Evolutionary conservation across 805 yeast species (phyloP), one percentile per base, ranked within the genome.

Genomic region (Kodamaea kakaduensis): DNA sequence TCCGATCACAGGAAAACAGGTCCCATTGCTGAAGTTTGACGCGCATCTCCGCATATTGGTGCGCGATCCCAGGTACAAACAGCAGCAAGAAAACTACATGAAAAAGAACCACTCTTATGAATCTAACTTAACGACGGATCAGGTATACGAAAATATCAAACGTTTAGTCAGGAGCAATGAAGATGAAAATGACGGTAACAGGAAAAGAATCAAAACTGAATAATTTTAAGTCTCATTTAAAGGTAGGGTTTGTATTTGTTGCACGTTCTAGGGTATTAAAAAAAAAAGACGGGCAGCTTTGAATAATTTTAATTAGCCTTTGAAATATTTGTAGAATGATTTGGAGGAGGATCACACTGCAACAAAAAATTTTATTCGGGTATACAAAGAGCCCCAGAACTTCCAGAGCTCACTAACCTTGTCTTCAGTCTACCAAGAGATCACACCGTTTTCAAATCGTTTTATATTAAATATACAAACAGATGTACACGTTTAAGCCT

Each of bases 61-160:
- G 23, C 61, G 89, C 29, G 95, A 89, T 56, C 95, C 96, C 3
- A 67, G 75, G 45, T 85, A 84, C 59, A 72, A 77, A 44, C 77
- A 77, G 37, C 87, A 86, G 54, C 78, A 77, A 49, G 74, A 68
- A 26, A 71, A 74, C 35, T 82, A 73, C 54, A 74, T 80, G 44
- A 56, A 65, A 14, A 81, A 81, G 52, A 75, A 77, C 44, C 68
- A 69, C 50, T 49, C 57, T 14, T 59, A 65, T 36, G 56, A 71
- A 9, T 62, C 71, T 6, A 77, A 76, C 45, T 50, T 76, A 32
- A 66, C 75, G 5, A 67, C 74, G 2, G 76, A 71, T 30, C 82
- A 80, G 48, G 83, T 78, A 0, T 77, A 73, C 46, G 76, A 69
- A 28, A 82, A 82, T 47, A 73, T 81, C 36, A 77, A 78, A 48